These are phyloP conservation scores for Thuidium tamariscinum DNA, from an alignment of 225 moss, liverwort and hornwort species.

Conservation along the genomic window DNA sequence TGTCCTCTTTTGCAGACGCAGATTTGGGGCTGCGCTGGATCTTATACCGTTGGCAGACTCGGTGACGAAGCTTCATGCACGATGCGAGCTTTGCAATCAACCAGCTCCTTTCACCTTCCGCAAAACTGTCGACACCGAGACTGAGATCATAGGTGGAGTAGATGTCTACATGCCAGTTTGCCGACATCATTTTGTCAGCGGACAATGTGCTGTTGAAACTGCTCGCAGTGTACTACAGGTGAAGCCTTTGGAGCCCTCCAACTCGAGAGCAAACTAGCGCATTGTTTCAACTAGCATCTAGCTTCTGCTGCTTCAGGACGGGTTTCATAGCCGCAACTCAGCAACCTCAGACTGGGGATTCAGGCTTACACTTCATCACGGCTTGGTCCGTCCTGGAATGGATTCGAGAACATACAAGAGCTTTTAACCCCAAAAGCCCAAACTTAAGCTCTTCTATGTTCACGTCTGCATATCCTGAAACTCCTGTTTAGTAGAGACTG, in stretches of 20 bases:
- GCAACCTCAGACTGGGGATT: background rate
- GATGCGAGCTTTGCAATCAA: conserved; percentile 79
- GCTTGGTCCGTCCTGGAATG: background rate
- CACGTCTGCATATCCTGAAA: background rate
- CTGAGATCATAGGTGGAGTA: conserved; percentile 75
- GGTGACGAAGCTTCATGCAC: conserved; percentile 77
- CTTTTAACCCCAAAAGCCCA: background rate
- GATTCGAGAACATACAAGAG: background rate
- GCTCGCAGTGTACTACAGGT: conserved; percentile 54
- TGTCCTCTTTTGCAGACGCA: conserved; percentile 38
- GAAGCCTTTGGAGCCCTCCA: background rate
- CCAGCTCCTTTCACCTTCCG: conserved; percentile 82
- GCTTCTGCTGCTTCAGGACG: background rate
- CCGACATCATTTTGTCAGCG: conserved; percentile 77
- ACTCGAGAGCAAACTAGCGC: background rate
- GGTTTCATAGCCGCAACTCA: background rate
- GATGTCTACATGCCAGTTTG: conserved; percentile 98
- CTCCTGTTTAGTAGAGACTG: background rate
- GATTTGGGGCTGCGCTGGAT: conserved; percentile 64
- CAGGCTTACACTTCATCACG: background rate
- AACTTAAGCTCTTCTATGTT: background rate
- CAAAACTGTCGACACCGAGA: conserved; percentile 59
- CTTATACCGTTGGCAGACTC: conserved; percentile 77
- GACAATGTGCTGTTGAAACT: conserved; percentile 56
- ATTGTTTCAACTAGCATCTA: background rate